Conservation (phyloP, 2,329 filamentous ascomycete genomes). For the Botryosphaeria dothidea region DNA sequence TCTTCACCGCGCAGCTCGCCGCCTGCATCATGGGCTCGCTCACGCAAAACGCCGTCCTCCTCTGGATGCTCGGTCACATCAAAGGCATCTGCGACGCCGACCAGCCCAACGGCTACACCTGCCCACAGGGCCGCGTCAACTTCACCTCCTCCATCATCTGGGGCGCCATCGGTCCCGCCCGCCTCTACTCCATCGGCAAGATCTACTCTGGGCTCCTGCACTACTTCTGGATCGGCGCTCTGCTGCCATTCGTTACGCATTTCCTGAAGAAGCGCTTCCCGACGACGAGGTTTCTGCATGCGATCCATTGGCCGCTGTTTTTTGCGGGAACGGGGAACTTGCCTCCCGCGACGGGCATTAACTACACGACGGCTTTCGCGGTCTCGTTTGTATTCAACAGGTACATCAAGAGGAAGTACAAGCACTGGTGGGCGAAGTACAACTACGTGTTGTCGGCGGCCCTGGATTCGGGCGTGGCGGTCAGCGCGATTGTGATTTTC, state of each 20-base stretch:
- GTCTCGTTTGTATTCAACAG: conserved; percentile 1
- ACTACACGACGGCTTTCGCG: conserved; percentile 13
- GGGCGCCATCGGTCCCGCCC: conserved; percentile 62
- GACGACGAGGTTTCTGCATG: conserved; percentile 41
- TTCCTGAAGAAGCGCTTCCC: conserved; percentile 53
- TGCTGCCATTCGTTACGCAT: conserved; percentile 56
- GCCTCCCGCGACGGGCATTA: conserved; percentile 45
- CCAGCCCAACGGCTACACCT: conserved; percentile 55
- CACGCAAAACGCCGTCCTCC: conserved; percentile 55
- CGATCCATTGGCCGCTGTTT: conserved; percentile 60
- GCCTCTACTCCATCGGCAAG: conserved; percentile 49
- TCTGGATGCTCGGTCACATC: conserved; percentile 59
- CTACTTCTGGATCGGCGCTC: conserved; percentile 55
- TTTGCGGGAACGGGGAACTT: conserved; percentile 62
- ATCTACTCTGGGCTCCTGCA: conserved; percentile 52
- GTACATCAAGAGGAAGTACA: not conserved
- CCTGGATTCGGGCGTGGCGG: conserved; percentile 36
- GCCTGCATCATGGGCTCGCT: conserved; percentile 18
- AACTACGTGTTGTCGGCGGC: conserved; percentile 29
- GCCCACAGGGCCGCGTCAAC: conserved; percentile 55
- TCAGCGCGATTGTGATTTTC: conserved; percentile 35
- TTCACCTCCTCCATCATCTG: conserved; percentile 69
- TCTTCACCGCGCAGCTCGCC: conserved; percentile 10
- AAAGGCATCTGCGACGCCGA: conserved; percentile 25
- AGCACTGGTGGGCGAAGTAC: conserved; percentile 13